phyloP scores from a whole-genome alignment of 257 asterid genomes.

The Nicotiana sylvestris region DNA sequence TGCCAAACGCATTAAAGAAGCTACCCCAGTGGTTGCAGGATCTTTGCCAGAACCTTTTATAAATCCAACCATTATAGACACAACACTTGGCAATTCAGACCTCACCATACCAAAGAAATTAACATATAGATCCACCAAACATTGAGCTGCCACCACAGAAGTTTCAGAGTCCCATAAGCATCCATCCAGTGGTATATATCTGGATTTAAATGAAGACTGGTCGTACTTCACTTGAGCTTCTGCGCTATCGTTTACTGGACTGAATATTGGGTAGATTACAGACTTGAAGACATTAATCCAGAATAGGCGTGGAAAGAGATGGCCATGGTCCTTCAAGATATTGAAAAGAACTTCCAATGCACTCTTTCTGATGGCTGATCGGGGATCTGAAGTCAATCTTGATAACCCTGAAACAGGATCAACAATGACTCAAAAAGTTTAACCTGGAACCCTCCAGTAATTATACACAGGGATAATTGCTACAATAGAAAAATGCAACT shows the following conservation, averaged over 20 bases:
- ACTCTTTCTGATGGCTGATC: conserved; percentile 89
- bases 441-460: neutral
- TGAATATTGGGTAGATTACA: conserved; percentile 73
- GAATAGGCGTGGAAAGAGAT: conserved; percentile 64
- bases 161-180: conserved; percentile 82
- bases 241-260: conserved; percentile 42
- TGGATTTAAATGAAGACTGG: conserved; percentile 28
- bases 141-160: conserved; percentile 64
- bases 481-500: neutral
- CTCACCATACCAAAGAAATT: conserved; percentile 60
- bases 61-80: conserved; percentile 58
- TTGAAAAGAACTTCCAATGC: conserved; percentile 93
- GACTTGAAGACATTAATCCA: conserved; percentile 69
- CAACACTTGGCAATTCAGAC: conserved; percentile 61
- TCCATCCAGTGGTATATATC: conserved; percentile 46
- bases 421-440: conserved; percentile 7
- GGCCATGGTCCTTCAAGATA: conserved; percentile 95
- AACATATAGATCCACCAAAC: conserved; percentile 63
- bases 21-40: conserved; percentile 73
- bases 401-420: conserved; percentile 69
- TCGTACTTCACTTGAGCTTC: conserved; percentile 40
- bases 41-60: conserved; percentile 69
- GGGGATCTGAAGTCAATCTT: conserved; percentile 83
- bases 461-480: neutral
- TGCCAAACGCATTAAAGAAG: conserved; percentile 73